These are phyloP conservation scores for Pulveroboletus frians DNA, from an alignment of 768 basidiomycete species.

Conservation along the genomic window DNA sequence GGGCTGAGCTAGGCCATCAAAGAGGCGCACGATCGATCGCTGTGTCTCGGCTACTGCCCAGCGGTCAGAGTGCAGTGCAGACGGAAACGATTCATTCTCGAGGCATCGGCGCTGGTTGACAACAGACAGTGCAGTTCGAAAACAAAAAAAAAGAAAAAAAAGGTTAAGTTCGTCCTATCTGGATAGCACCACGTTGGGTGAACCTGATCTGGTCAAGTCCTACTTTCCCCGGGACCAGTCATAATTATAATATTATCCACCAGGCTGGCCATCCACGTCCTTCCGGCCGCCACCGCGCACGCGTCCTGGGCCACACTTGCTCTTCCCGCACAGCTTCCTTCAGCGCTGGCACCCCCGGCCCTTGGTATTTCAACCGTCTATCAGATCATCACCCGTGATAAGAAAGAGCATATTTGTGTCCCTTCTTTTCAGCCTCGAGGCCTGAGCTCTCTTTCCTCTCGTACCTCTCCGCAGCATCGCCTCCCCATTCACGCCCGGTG, in stretches of 20 bases:
- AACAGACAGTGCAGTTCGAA: slow-evolving; percentile 6
- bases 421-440: slow-evolving; percentile 19
- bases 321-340: slow-evolving; percentile 3
- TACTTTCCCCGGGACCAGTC: slow-evolving; percentile 13
- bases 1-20: slow-evolving; percentile 8
- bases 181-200: slow-evolving; percentile 8
- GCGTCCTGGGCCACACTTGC: neutral
- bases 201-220: slow-evolving; percentile 2
- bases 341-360: neutral
- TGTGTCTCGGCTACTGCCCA: neutral
- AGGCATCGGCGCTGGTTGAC: slow-evolving; percentile 18
- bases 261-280: too few relatives aligned
- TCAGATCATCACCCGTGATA: slow-evolving; percentile 12
- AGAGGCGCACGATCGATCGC: slow-evolving; percentile 11
- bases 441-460: neutral
- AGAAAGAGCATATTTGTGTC: slow-evolving; percentile 3
- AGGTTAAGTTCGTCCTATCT: slow-evolving; percentile 10
- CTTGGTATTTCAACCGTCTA: slow-evolving; percentile 4
- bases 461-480: slow-evolving; percentile 16
- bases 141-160: neutral
- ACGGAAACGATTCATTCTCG: slow-evolving; percentile 26
- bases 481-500: neutral
- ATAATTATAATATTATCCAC: too few relatives aligned
- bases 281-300: neutral
- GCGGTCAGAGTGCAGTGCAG: neutral